A percentile compares a stretch with the other conserved stretches of the same genome.
phyloP scores from a whole-genome alignment of 2,329 filamentous ascomycete species.

The Aspergillus unguis region DNA sequence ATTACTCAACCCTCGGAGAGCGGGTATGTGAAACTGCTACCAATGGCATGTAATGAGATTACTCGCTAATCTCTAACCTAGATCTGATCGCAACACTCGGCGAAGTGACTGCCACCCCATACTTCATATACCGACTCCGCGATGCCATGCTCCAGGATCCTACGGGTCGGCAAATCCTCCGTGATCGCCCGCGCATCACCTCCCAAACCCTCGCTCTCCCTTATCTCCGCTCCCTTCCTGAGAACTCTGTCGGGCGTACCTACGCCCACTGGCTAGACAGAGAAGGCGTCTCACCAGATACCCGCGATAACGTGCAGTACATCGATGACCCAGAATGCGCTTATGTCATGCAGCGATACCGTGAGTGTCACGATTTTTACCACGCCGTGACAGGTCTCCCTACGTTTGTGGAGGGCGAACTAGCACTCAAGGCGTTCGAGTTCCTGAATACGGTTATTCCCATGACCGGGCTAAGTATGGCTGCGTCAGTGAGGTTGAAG shows the following conservation, averaged over 20 bases:
- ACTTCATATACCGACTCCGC: slow-evolving; percentile 89
- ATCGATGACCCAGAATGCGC: slow-evolving; percentile 94
- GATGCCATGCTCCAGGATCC: slow-evolving; percentile 82
- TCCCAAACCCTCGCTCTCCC: slow-evolving; percentile 66
- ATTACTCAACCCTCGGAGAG: slow-evolving; percentile 72
- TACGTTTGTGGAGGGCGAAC: slow-evolving; percentile 88
- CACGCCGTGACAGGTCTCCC: slow-evolving; percentile 91
- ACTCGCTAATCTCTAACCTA: slow-evolving; percentile 29
- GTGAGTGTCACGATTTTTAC: slow-evolving; percentile 97
- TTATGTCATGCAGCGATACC: slow-evolving; percentile 97
- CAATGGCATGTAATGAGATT: not conserved
- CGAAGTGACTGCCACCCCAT: slow-evolving; percentile 89
- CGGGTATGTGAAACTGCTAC: slow-evolving; percentile 50
- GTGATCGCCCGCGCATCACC: slow-evolving; percentile 82
- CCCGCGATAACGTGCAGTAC: slow-evolving; percentile 75
- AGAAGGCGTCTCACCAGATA: slow-evolving; percentile 90
- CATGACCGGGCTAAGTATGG: slow-evolving; percentile 86
- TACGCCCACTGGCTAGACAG: slow-evolving; percentile 92
- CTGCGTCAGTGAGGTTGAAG: slow-evolving; percentile 66
- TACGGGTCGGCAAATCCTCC: slow-evolving; percentile 86
- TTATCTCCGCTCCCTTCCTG: slow-evolving; percentile 67
- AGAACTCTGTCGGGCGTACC: slow-evolving; percentile 71
- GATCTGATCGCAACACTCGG: slow-evolving; percentile 94
- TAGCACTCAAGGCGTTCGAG: slow-evolving; percentile 97
- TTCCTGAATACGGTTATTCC: slow-evolving; percentile 91